Evolutionary conservation across 2,329 filamentous ascomycete species (phyloP).

Genomic region (Diaporthe nobilis): DNA sequence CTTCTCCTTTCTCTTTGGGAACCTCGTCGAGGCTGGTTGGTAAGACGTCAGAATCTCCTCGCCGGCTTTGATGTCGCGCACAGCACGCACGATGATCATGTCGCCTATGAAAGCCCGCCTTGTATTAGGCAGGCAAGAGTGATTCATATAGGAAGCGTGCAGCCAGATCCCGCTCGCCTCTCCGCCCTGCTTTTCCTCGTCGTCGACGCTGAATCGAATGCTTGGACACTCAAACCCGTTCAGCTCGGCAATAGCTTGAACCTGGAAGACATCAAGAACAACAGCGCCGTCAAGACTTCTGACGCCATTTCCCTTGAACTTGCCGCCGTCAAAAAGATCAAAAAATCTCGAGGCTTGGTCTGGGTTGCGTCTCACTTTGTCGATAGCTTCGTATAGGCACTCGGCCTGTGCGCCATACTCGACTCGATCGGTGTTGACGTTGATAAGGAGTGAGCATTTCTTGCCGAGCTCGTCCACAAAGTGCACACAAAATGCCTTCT

Average conservation of each 20-base stretch:
- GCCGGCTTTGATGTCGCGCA: constrained; percentile 52
- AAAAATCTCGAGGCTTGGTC: neutral
- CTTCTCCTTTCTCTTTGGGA: neutral
- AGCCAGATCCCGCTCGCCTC: constrained; percentile 42
- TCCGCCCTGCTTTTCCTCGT: neutral
- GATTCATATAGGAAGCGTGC: constrained; percentile 49
- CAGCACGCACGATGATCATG: constrained; percentile 52
- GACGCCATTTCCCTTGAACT: neutral
- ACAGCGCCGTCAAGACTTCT: constrained; percentile 33
- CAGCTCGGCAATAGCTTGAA: constrained; percentile 36
- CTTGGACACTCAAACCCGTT: constrained; percentile 42
- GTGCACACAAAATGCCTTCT: constrained; percentile 51
- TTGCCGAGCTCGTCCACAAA: neutral
- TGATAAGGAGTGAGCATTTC: neutral
- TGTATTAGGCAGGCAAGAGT: constrained; percentile 47
- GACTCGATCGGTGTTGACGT: neutral
- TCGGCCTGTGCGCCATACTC: accelerated
- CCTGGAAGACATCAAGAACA: constrained; percentile 41
- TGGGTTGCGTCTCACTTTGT: neutral
- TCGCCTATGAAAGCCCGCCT: constrained; percentile 47
- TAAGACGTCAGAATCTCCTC: constrained; percentile 51
- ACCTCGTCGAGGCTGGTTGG: accelerated
- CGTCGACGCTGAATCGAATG: neutral
- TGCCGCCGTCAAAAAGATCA: neutral
- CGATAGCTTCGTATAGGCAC: neutral